These are phyloP conservation scores for Hygrophorus pudorinus DNA, from an alignment of 768 basidiomycete genomes.

Conservation along the genomic window DNA sequence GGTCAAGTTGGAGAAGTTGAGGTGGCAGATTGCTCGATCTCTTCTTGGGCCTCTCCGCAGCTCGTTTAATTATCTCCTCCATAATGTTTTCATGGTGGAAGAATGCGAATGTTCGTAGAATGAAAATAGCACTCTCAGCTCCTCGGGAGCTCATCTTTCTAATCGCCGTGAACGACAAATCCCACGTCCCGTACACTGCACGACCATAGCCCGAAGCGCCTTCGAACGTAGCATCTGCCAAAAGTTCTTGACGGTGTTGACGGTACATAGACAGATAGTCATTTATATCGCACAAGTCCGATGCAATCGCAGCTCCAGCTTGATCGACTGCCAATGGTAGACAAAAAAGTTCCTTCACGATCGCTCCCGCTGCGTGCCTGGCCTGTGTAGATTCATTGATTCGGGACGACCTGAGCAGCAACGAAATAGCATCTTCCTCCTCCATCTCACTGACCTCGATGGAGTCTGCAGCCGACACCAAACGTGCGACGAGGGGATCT, in stretches of 20 bases:
- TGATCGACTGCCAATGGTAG: conserved; percentile 11
- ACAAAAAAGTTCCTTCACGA: conserved; percentile 6
- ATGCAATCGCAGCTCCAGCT: conserved; percentile 12
- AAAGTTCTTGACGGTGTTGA: conserved; percentile 4
- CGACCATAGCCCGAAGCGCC: conserved; percentile 10
- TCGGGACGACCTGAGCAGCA: conserved; percentile 12
- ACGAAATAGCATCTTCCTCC: conserved; percentile 9
- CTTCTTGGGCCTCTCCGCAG: conserved; percentile 3
- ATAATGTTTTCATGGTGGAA: conserved; percentile 12
- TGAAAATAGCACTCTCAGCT: conserved; percentile 11
- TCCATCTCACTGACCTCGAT: conserved; percentile 10
- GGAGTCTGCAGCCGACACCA: neutral
- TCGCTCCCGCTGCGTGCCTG: conserved; percentile 1
- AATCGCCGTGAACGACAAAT: conserved; percentile 11
- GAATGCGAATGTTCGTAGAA: conserved; percentile 13
- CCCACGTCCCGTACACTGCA: conserved; percentile 14
- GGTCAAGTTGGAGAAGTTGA: neutral
- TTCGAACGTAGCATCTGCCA: conserved; percentile 4
- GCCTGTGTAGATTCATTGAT: neutral
- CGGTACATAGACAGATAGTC: conserved; percentile 10
- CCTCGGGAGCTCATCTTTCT: conserved; percentile 3
- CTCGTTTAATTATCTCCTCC: conserved; percentile 9
- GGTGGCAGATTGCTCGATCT: neutral
- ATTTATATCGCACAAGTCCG: conserved; percentile 7
- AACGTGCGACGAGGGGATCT: conserved; percentile 6